Percentiles rank a stretch among this genome's conserved stretches.
phyloP scores from a whole-genome alignment of 164 flowering plant species.

The Vitis labrusca region DNA sequence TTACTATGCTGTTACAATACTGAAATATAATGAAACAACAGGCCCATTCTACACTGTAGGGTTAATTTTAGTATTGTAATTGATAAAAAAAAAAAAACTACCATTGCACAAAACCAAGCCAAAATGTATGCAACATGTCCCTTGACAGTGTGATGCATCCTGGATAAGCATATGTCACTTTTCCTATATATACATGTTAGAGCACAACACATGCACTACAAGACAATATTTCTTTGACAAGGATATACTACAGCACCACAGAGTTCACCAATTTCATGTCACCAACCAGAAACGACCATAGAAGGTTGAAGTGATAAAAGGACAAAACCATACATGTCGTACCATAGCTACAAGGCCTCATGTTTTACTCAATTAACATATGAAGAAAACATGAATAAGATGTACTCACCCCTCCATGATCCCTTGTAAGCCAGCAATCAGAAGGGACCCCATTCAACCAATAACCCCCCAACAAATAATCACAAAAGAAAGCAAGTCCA shows the following conservation, averaged over 20 bases:
- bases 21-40: not conserved
- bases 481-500: conserved; percentile 15
- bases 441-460: conserved; percentile 13
- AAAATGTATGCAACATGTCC: not conserved
- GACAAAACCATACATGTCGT: conserved; percentile 21
- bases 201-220: conserved; percentile 1
- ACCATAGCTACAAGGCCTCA: conserved; percentile 8
- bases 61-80: not conserved
- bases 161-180: not conserved
- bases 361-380: conserved; percentile 18
- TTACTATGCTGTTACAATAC: no score
- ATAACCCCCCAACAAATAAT: conserved; percentile 25
- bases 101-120: not conserved
- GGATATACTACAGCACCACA: conserved; percentile 14
- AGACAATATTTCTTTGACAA: conserved; percentile 2
- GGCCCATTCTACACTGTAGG: not conserved
- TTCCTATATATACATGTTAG: not conserved
- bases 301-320: conserved; percentile 14
- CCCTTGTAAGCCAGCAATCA: conserved; percentile 23
- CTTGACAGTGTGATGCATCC: not conserved
- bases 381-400: conserved; percentile 14
- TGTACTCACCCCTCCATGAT: conserved; percentile 13
- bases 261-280: conserved; percentile 8
- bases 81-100: not conserved
- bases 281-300: conserved; percentile 14